phyloP scores from a whole-genome alignment of 768 basidiomycete species.

The Lepiota subincarnata region DNA sequence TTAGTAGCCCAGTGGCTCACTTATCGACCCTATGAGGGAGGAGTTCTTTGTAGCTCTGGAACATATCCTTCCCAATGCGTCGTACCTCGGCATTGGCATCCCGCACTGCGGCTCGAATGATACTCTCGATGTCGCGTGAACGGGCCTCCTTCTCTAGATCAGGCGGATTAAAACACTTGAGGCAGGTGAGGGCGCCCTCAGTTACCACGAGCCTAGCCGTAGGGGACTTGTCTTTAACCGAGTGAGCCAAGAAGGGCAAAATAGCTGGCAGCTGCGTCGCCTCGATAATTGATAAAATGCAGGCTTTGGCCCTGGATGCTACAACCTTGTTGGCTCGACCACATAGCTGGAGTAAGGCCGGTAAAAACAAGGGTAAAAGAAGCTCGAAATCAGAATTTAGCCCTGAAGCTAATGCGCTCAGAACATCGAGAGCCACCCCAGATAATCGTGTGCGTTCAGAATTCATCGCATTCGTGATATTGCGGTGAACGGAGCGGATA shows the following conservation, averaged over 20 bases:
- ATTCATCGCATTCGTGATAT: constrained; percentile 54
- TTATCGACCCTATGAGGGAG: constrained; percentile 64
- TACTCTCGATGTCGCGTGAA: constrained; percentile 61
- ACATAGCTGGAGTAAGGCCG: constrained; percentile 62
- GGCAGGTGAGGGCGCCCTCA: constrained; percentile 59
- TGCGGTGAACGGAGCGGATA: constrained; percentile 48
- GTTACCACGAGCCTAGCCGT: constrained; percentile 61
- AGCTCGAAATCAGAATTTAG: constrained; percentile 64
- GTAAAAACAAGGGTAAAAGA: constrained; percentile 63
- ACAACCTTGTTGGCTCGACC: constrained; percentile 78
- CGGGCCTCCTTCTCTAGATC: constrained; percentile 69
- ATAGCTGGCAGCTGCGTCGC: constrained; percentile 63
- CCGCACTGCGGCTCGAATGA: constrained; percentile 61
- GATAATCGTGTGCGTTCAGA: constrained; percentile 77
- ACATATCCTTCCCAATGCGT: constrained; percentile 64
- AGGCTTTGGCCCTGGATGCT: constrained; percentile 57
- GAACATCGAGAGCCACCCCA: constrained; percentile 57
- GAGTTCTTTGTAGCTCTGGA: constrained; percentile 69
- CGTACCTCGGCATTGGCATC: constrained; percentile 78
- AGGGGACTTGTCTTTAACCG: constrained; percentile 64
- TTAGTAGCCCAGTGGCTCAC: constrained; percentile 31
- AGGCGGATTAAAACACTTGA: constrained; percentile 76
- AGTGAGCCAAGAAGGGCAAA: constrained; percentile 54
- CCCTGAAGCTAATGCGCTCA: constrained; percentile 48
- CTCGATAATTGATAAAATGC: constrained; percentile 59